A percentile compares a stretch with the other conserved stretches of the same genome.
Conservation (phyloP, 768 basidiomycete species). For the Cystofilobasidium capitatum region DNA sequence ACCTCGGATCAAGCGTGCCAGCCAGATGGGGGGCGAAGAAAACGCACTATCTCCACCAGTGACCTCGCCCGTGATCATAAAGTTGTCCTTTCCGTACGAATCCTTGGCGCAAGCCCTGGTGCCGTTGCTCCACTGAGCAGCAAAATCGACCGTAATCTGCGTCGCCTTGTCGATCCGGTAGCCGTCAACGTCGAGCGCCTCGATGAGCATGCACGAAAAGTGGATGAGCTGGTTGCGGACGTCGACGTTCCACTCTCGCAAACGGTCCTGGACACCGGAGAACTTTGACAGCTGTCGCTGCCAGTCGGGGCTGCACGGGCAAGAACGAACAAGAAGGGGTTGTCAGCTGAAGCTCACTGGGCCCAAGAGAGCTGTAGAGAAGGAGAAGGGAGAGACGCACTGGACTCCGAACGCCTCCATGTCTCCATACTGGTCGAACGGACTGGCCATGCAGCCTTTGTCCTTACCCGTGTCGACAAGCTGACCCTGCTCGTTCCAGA, state of each 20-base stretch:
- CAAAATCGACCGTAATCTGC: slow-evolving; percentile 73
- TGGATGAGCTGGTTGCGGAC: slow-evolving; percentile 64
- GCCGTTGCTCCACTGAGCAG: slow-evolving; percentile 62
- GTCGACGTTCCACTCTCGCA: slow-evolving; percentile 75
- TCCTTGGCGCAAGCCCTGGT: slow-evolving; percentile 64
- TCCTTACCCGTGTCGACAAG: slow-evolving; percentile 47
- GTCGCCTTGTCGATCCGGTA: slow-evolving; percentile 94
- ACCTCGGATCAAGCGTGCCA: background rate
- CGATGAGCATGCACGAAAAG: slow-evolving; percentile 77
- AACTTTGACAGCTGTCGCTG: slow-evolving; percentile 90
- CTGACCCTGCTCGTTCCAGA: slow-evolving; percentile 68
- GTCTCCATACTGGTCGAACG: slow-evolving; percentile 92
- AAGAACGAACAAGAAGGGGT: no score
- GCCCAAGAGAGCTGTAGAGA: background rate
- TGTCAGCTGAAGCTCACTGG: background rate
- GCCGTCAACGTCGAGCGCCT: slow-evolving; percentile 79
- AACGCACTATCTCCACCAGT: slow-evolving; percentile 69
- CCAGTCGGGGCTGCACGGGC: slow-evolving; percentile 43
- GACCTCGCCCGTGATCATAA: slow-evolving; percentile 84
- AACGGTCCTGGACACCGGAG: slow-evolving; percentile 89
- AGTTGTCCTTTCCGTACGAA: slow-evolving; percentile 69
- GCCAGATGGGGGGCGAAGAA: background rate
- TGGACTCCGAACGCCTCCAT: slow-evolving; percentile 94
- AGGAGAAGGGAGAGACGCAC: slow-evolving; percentile 47
- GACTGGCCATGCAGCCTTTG: slow-evolving; percentile 67